Conservation (phyloP, 2,329 filamentous ascomycete genomes). For the Gremmenia infestans region DNA sequence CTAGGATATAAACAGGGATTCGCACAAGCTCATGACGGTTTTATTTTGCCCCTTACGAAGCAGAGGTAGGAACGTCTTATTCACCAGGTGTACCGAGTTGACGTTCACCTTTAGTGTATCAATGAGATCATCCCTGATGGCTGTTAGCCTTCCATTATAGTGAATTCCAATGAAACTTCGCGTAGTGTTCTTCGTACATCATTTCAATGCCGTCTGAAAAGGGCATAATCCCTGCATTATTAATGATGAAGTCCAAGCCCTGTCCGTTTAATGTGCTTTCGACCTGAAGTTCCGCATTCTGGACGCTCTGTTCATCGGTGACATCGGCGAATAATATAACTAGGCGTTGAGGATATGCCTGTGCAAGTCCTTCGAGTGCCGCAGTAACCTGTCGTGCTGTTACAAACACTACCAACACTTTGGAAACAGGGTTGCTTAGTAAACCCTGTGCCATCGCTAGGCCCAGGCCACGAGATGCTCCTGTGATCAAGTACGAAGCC, state of each 20-base stretch:
- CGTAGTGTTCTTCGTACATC: neutral
- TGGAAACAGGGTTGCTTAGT: slow-evolving; percentile 30
- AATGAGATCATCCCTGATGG: neutral
- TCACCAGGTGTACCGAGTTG: neutral
- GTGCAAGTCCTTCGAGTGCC: slow-evolving; percentile 32
- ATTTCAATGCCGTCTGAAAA: neutral
- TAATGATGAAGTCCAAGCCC: slow-evolving; percentile 42
- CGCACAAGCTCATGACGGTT: neutral
- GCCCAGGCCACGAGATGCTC: slow-evolving; percentile 33
- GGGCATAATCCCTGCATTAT: slow-evolving; percentile 36
- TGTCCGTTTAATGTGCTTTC: slow-evolving; percentile 32
- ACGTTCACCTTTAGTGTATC: neutral
- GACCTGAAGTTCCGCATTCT: slow-evolving; percentile 31
- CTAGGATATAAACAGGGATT: neutral
- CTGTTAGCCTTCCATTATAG: neutral
- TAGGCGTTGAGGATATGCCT: slow-evolving; percentile 30
- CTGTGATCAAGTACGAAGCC: slow-evolving; percentile 25
- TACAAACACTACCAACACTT: slow-evolving; percentile 32
- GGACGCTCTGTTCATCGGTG: slow-evolving; percentile 31
- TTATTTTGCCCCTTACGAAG: neutral
- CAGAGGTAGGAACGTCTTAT: neutral
- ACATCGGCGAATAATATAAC: slow-evolving; percentile 36
- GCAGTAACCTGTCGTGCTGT: slow-evolving; percentile 33
- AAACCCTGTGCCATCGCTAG: slow-evolving; percentile 29
- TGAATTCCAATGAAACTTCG: no score